Evolutionary conservation across 768 basidiomycete genomes (phyloP), one percentile per base, ranked within the genome.

Genomic region (Leccinum barrowsii): DNA sequence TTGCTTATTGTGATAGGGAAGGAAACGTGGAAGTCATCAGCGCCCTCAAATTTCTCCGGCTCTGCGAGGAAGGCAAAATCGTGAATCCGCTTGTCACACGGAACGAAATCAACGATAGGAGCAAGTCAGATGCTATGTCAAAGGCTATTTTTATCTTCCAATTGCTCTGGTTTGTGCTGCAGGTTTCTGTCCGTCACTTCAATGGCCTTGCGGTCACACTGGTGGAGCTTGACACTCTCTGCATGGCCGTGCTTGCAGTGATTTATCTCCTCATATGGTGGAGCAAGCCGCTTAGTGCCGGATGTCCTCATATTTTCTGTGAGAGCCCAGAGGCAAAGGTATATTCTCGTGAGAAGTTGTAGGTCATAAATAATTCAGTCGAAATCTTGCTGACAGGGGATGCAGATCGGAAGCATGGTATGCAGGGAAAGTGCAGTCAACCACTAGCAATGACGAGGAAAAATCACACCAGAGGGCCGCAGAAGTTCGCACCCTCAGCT

Each of bases 31-130:
- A 46, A 46, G 21, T 12, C 10, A n/a, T 46, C 44, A 46, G 5
- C 0, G 10, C 19, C n/a, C 6, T 1, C 3, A 0, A 44, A 19
- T 21, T 44, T 21, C 19, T 21, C 6, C 0, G 2, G 2, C 42
- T 44, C 10, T 44, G 42, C 42, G 4, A 44, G 10, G 42, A n/a
- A 44, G 19, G 42, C 7, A 19, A 44, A 19, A 10, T 44, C 10
- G 0, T 19, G 7, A 19, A 44, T 44, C 42, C 42, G 42, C 19
- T 44, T 19, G 6, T 44, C 42, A 44, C 42, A 7, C n/a, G 0
- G 42, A 19, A 44, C 7, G 42, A 44, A 8, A 44, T 44, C 42
- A 19, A 19, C 7, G 42, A 44, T 11, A 12, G 42, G 42, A 44
- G 42, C 8, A 44, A 44, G 11, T 44, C 42, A 12, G 42, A 44